These are phyloP conservation scores for Metschnikowia koreensis DNA, from an alignment of 805 yeast species.

Conservation along the genomic window DNA sequence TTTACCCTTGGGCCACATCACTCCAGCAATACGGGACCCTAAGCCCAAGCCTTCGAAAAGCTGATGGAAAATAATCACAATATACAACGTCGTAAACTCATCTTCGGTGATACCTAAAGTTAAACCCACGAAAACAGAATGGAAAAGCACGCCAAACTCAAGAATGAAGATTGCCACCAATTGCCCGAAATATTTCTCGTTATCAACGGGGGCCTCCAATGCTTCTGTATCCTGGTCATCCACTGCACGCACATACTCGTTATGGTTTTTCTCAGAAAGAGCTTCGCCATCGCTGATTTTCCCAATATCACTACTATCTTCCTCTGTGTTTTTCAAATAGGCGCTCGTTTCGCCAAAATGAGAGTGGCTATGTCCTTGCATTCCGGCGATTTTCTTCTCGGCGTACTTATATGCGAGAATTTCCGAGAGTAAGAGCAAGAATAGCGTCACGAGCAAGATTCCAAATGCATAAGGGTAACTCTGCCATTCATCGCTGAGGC, in stretches of 20 bases:
- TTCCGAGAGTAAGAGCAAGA: slow-evolving; percentile 52
- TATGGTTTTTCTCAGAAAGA: slow-evolving; percentile 25
- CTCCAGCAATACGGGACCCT: slow-evolving; percentile 69
- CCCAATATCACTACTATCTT: slow-evolving; percentile 1
- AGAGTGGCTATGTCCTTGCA: slow-evolving; percentile 45
- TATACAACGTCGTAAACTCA: slow-evolving; percentile 67
- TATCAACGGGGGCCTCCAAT: slow-evolving; percentile 34
- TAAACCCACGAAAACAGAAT: slow-evolving; percentile 79
- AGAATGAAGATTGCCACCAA: slow-evolving; percentile 55
- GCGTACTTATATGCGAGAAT: slow-evolving; percentile 47
- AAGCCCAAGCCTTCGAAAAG: slow-evolving; percentile 84
- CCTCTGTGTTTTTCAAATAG: slow-evolving; percentile 24
- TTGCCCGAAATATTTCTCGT: slow-evolving; percentile 55
- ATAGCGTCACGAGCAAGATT: slow-evolving; percentile 48
- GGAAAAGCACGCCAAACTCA: slow-evolving; percentile 81
- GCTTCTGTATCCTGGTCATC: slow-evolving; percentile 46
- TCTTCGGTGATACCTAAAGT: slow-evolving; percentile 76
- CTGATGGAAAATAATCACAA: slow-evolving; percentile 72
- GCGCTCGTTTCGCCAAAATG: slow-evolving; percentile 50
- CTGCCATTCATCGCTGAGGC: slow-evolving; percentile 59
- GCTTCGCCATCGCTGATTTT: not conserved
- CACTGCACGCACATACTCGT: slow-evolving; percentile 43
- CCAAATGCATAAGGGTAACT: slow-evolving; percentile 57
- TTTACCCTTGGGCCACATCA: slow-evolving; percentile 49
- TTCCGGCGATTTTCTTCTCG: slow-evolving; percentile 32